Base-by-base conservation (phyloP, 495 filamentous ascomycete genomes). In the Sporormia fimetaria region DNA sequence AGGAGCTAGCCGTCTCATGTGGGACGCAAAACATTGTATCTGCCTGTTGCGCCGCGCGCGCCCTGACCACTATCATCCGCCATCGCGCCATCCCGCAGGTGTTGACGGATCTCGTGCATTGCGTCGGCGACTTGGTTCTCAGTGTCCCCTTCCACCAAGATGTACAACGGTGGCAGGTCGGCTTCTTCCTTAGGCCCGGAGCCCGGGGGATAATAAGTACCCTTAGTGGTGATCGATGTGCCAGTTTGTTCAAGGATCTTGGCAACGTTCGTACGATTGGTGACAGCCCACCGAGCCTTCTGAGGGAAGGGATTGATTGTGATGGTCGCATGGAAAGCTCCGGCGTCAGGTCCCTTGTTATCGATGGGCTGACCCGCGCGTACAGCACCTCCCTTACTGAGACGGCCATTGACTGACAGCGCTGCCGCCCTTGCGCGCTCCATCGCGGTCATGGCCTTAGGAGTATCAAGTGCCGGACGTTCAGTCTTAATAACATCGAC, bases 251-350 rank as follows among this genome's bases (percentile, higher is more conserved):
- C 90, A 37, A 99, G 72, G 39, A 99, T 94, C 67, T 95, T 95
- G 47, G 90, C 90, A 41, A 99, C 90, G 53, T 99, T 99, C 4
- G 92, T 99, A 29, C 90, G 76, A 57, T 99, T 99, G 33, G 90
- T 99, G 61, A 99, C 90, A 15, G 86, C 88, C 90, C 90, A 99
- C 40, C 90, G 76, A 48, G 92, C 90, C 75, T 96, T 95, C 61
- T 96, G 90, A 20, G 90, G 92, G 62, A 95, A 96, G 63, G 96
- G 90, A 59, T 99, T 99, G 71, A 99, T 96, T 59, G 96, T 92
- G 51, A 99, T 66, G 3, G 87, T 96, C 20, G 90, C 86, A 60
- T 99, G 90, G 74, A 90, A 99, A 9, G 85, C 85, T 21, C 90
- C 90, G 6, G 90, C 90, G 64, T 99, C 90, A 9, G 90, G 90